Base-by-base conservation (phyloP, 345 rosid genomes). In the Linum lewisii region DNA sequence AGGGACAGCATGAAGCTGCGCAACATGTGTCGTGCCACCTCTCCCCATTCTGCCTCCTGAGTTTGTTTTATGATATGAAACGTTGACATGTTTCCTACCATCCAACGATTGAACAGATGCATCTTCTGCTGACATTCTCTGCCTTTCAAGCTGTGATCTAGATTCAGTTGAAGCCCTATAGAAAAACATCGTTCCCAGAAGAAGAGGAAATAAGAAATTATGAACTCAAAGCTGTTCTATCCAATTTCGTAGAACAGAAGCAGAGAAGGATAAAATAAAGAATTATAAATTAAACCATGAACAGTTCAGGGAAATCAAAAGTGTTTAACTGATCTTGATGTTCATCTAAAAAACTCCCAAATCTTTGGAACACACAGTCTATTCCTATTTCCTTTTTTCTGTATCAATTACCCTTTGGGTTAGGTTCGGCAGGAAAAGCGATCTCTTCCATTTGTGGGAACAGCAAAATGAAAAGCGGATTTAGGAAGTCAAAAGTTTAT, bases 81-180 rank as follows among this genome's bases (percentile, higher is more conserved):
- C 52, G 24, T 78, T 85, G 75, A 77, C 69, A 58, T 78, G 76
- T 69, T 83, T 84, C 72, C 66, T 78, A 58, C 71, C 84, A 70
- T 78, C 72, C 71, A 66, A 51, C 18, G 76, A 59, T 59, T 60
- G 62, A 25, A 54, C 24, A 42, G 79, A 62, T 49, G 71, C n/a
- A n/a, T n/a, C 69, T 56, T 74, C 85, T 36, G 70, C 65, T 52
- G 81, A 72, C 2, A 55, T 69, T 45, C 26, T 69, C 68, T 68
- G 63, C 63, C 65, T 78, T 26, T 63, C 63, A 8, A 79, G 64
- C 49, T 42, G 18, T 5, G 72, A 63, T 54, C 66, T 66, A 21
- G 64, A 66, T 60, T 77, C 59, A 63, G 73, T 70, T 29, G 72
- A 69, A 65, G 63, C 65, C 82, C 88, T 82, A 63, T 24, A 70